Conservation (phyloP, 75 land plant genomes). For the Picea glauca region DNA sequence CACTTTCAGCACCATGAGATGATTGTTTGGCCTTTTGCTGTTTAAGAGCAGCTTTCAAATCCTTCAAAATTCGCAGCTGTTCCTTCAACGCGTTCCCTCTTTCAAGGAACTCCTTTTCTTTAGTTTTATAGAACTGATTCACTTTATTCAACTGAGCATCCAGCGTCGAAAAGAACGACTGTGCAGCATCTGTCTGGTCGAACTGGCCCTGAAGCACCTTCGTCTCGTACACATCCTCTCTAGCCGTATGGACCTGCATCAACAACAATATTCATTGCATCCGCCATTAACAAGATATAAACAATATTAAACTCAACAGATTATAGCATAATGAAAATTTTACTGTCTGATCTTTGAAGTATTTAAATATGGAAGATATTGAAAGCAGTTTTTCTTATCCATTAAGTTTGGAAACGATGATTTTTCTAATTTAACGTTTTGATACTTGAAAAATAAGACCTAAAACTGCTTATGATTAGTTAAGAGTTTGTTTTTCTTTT, state of each 20-base stretch:
- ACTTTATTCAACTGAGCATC: constrained; percentile 84
- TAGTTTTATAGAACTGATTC: constrained; percentile 62
- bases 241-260: neutral
- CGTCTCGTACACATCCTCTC: constrained; percentile 68
- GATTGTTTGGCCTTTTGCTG: constrained; percentile 12
- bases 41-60: constrained; percentile 26
- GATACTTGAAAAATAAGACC: too few relatives aligned
- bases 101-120: constrained; percentile 59
- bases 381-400: too few relatives aligned
- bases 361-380: too few relatives aligned
- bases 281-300: too few relatives aligned
- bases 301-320: too few relatives aligned
- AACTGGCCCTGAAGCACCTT: constrained; percentile 29
- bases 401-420: too few relatives aligned
- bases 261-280: too few relatives aligned
- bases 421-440: too few relatives aligned
- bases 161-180: constrained; percentile 59
- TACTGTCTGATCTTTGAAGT: too few relatives aligned
- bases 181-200: constrained; percentile 57
- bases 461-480: too few relatives aligned
- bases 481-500: too few relatives aligned
- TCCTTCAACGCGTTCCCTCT: constrained; percentile 50
- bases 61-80: constrained; percentile 55
- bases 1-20: neutral
- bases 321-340: too few relatives aligned